phyloP scores from a whole-genome alignment of 495 filamentous ascomycete genomes.

The Neurospora pannonica region DNA sequence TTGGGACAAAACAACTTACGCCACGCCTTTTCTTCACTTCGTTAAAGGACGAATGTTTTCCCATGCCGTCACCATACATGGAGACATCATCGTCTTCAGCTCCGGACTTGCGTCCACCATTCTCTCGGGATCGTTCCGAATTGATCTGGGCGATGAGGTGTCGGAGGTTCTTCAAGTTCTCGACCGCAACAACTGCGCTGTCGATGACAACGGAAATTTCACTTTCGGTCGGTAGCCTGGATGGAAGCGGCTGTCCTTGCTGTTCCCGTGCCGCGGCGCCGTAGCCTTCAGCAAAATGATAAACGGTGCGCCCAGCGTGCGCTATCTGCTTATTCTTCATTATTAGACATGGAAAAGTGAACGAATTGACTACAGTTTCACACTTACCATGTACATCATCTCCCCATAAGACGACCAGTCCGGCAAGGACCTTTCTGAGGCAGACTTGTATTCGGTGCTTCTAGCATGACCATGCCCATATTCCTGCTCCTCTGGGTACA shows the following conservation, averaged over 20 bases:
- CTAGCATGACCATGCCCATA: conserved; percentile 18
- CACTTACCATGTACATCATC: conserved; percentile 30
- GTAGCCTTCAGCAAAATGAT: conserved; percentile 39
- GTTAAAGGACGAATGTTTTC: conserved; percentile 31
- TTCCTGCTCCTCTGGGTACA: conserved; percentile 30
- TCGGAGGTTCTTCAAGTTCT: conserved; percentile 36
- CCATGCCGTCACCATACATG: conserved; percentile 36
- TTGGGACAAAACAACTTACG: conserved; percentile 25
- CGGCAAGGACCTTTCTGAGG: conserved; percentile 28
- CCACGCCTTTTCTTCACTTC: conserved; percentile 44
- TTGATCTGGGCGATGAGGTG: conserved; percentile 29
- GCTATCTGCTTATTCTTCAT: conserved; percentile 29
- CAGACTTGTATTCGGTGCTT: conserved; percentile 27
- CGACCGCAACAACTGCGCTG: conserved; percentile 27
- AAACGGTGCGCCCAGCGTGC: conserved; percentile 32
- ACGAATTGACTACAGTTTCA: not conserved
- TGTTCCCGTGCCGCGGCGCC: conserved; percentile 38
- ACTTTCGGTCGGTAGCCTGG: conserved; percentile 35
- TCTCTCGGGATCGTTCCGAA: conserved; percentile 34
- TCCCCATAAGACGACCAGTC: conserved; percentile 25
- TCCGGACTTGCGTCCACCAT: conserved; percentile 24
- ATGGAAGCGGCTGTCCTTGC: conserved; percentile 37
- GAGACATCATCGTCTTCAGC: conserved; percentile 36
- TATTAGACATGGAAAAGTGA: conserved; percentile 8
- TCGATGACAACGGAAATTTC: conserved; percentile 33